Percentiles rank a stretch among this genome's conserved stretches.
These are phyloP conservation scores for Boechera divaricarpa DNA, from an alignment of 345 rosid species.

Conservation along the genomic window DNA sequence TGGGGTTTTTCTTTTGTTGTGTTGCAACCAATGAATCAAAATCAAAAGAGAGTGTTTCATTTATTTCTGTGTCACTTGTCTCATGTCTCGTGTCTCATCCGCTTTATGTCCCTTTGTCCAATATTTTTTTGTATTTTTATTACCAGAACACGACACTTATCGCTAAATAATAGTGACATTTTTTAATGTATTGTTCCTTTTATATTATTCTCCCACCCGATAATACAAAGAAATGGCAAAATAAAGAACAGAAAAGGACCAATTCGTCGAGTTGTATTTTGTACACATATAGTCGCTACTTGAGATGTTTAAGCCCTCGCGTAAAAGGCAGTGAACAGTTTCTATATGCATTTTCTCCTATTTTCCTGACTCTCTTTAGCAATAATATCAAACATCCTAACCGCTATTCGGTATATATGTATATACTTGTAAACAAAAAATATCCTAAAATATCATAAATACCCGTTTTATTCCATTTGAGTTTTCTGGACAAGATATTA, in stretches of 20 bases:
- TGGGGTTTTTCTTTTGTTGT: conserved; percentile 34
- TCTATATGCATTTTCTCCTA: not conserved
- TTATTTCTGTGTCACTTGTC: conserved; percentile 12
- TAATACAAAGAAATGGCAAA: not conserved
- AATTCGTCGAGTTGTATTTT: conserved; percentile 31
- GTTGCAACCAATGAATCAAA: conserved; percentile 34
- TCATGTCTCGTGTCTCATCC: conserved; percentile 10
- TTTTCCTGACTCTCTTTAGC: not conserved
- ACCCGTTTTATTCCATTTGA: no score
- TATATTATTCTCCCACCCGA: not conserved
- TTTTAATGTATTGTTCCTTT: conserved; percentile 8
- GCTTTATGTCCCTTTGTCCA: conserved; percentile 21
- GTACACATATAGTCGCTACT: conserved; percentile 10
- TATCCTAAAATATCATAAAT: not conserved
- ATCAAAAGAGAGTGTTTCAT: conserved; percentile 10
- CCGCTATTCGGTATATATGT: not conserved
- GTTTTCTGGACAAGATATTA: no score
- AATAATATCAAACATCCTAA: conserved; percentile 4
- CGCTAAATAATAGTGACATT: conserved; percentile 4
- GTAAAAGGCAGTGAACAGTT: not conserved
- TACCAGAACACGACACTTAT: conserved; percentile 21
- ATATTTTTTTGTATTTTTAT: conserved; percentile 10
- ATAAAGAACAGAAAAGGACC: conserved; percentile 20
- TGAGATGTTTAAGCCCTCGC: conserved; percentile 23
- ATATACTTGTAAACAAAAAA: not conserved